Evolutionary conservation across 768 basidiomycete species (phyloP), one percentile per base, ranked within the genome.

Genomic region (Hericium rajendrae): DNA sequence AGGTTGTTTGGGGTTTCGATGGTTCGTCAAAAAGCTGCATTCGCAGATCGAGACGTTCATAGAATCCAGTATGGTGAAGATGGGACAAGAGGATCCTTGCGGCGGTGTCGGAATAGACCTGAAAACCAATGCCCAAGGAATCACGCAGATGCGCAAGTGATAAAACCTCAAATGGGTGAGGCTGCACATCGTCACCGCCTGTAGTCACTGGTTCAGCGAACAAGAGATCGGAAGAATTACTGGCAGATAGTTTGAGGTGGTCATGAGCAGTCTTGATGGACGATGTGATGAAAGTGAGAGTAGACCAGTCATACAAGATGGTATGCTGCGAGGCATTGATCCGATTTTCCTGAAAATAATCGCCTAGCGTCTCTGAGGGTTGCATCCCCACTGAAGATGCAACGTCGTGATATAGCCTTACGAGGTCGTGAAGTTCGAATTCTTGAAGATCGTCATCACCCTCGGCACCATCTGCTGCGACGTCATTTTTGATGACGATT

Each of bases 271-370:
- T 57, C 68, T 83, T 86, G 64, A 86, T 68, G 37, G 79, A 70
- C 24, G 85, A 78, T 10, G 79, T 72, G 13, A 87, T 72, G 65
- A 84, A 89, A 41, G 78, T 72, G 39, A 91, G 72, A 57, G 76
- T 79, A 2, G 83, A 75, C 81, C 83, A 86, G 58, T 85, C 80
- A 69, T 85, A 91, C 68, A 87, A 73, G 38, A 87, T 71, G 15
- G 74, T 73, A 51, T 78, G 72, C 24, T 74, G 71, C 6, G 71
- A 66, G 6, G 71, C 68, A n/a, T 65, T 57, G 11, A 76, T 63
- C 32, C 66, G 61, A 57, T 79, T 83, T 59, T 81, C 80, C 37
- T 76, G 71, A 43, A 80, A 70, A 65, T 80, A 86, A 57, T 85
- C 82, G 38, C 71, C 71, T 39, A 81, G 70, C 16, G 73, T 68